phyloP scores from a whole-genome alignment of 306 rosid genomes.

The Geum urbanum region DNA sequence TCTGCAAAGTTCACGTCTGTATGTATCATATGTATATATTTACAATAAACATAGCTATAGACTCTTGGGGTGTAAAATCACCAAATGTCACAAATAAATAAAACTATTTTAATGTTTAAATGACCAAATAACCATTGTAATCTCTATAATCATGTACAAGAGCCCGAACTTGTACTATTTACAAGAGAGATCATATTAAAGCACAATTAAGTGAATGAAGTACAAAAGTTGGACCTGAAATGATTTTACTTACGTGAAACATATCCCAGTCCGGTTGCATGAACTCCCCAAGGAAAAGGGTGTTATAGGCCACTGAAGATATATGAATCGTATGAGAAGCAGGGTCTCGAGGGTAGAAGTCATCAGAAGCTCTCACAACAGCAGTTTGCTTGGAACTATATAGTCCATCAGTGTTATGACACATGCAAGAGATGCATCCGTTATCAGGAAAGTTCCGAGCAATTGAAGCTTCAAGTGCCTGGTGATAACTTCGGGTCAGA shows the following conservation, averaged over 20 bases:
- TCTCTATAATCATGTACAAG: not conserved
- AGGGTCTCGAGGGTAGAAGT: constrained; percentile 86
- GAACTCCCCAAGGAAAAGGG: constrained; percentile 92
- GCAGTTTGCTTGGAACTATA: constrained; percentile 91
- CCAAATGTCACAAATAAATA: not conserved
- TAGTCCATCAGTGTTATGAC: constrained; percentile 91
- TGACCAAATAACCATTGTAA: not conserved
- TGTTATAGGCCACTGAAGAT: constrained; percentile 91
- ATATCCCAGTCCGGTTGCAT: constrained; percentile 99
- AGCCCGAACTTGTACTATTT: not conserved
- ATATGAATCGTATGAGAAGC: constrained; percentile 95
- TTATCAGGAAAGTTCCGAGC: constrained; percentile 81
- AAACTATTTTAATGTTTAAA: not conserved
- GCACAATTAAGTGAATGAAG: not conserved
- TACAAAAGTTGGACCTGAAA: not conserved
- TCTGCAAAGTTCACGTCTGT: constrained; percentile 37
- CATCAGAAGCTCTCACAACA: constrained; percentile 88
- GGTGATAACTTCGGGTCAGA: constrained; percentile 78
- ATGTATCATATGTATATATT: constrained; percentile 3
- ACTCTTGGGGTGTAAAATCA: not conserved
- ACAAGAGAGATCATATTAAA: not conserved
- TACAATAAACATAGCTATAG: too few species aligned
- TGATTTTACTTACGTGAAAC: constrained; percentile 74
- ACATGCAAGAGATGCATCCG: constrained; percentile 95
- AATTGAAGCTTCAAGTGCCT: constrained; percentile 85